These are phyloP conservation scores for Lagenidium giganteum DNA, from an alignment of 352 stramenopile species.

Conservation along the genomic window DNA sequence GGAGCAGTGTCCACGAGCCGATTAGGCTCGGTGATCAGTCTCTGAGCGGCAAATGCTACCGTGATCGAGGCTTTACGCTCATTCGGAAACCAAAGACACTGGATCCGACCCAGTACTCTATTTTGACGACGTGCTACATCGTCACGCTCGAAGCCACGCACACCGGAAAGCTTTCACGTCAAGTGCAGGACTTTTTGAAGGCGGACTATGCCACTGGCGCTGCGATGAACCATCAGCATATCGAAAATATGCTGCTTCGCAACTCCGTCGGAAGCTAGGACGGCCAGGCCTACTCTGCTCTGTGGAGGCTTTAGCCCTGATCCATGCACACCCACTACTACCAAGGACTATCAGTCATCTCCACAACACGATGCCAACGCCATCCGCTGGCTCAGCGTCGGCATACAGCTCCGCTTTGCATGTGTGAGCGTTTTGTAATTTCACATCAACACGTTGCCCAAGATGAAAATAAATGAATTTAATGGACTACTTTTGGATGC, in stretches of 20 bases:
- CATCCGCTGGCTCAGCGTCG: no score
- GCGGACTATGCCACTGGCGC: slow-evolving; percentile 13
- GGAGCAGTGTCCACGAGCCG: slow-evolving; percentile 49
- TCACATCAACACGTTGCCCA: no score
- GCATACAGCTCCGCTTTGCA: no score
- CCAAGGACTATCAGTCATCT: no score
- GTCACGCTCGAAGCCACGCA: slow-evolving; percentile 40
- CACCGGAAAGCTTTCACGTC: slow-evolving; percentile 4
- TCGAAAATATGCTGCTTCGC: slow-evolving; percentile 20
- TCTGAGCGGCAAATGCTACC: slow-evolving; percentile 40
- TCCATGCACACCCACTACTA: no score
- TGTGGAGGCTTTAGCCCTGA: no score
- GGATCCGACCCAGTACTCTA: slow-evolving; percentile 18
- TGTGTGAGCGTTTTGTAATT: no score
- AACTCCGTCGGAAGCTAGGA: no score
- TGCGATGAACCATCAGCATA: slow-evolving; percentile 11
- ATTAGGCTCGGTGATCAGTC: slow-evolving; percentile 44
- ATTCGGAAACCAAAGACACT: slow-evolving; percentile 31
- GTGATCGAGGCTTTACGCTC: slow-evolving; percentile 57
- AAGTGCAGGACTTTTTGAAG: slow-evolving; percentile 18
- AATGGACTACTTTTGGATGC: no score
- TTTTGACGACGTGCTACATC: slow-evolving; percentile 57
- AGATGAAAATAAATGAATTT: no score
- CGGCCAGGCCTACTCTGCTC: no score
- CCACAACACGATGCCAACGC: no score